Conservation (phyloP, 345 rosid species). For the Combretum micranthum region DNA sequence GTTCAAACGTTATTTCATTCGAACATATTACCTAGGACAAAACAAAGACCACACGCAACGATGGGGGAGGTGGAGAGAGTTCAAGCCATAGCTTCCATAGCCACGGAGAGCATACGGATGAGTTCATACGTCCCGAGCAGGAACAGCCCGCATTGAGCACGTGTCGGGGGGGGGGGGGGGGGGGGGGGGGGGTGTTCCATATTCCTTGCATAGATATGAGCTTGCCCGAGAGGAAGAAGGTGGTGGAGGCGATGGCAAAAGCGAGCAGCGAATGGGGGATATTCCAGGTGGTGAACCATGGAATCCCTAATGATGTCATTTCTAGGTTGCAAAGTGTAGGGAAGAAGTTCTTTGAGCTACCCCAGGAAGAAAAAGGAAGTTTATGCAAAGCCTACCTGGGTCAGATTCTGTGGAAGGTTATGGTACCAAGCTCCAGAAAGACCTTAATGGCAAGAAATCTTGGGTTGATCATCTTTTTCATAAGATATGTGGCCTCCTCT, state of each 20-base stretch:
- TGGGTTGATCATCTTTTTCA: conserved; percentile 92
- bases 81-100: conserved; percentile 36
- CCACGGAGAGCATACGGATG: conserved; percentile 36
- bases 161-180: conserved; percentile 36
- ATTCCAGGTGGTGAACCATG: conserved; percentile 61
- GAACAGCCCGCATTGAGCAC: conserved; percentile 76
- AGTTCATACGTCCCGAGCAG: conserved; percentile 50
- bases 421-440: conserved; percentile 51
- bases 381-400: conserved; percentile 39
- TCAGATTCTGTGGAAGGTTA: conserved; percentile 50
- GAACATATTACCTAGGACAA: too few species aligned
- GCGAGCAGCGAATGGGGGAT: conserved; percentile 56
- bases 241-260: conserved; percentile 13
- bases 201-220: conserved; percentile 43
- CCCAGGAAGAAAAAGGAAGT: conserved; percentile 50
- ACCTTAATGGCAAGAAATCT: conserved; percentile 43
- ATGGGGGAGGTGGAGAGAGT: conserved; percentile 51
- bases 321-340: conserved; percentile 45
- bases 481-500: conserved; percentile 65
- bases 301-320: conserved; percentile 40
- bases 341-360: conserved; percentile 57
- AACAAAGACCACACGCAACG: too few species aligned
- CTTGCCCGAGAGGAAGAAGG: conserved; percentile 22
- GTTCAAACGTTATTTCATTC: too few species aligned
- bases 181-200: too few species aligned